Base-by-base conservation (phyloP, 192 early-diverging fungal species). In the Haplosporangium gracile region DNA sequence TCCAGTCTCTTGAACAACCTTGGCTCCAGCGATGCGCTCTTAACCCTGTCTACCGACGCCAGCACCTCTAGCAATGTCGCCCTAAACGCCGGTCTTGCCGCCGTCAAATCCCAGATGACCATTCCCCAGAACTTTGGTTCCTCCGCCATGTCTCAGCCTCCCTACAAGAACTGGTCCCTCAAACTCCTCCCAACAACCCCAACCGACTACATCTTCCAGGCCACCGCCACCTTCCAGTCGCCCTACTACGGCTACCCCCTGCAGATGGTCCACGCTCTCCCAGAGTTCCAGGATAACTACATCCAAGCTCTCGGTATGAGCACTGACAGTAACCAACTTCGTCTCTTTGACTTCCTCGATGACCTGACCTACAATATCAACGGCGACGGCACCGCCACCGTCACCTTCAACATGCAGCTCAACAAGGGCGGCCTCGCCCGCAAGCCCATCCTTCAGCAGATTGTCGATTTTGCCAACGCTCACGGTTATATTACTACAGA, bases 201-300 rank as follows among this genome's bases (percentile, higher is more conserved):
- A 34, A 60, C 39, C 16, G 74, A 75, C 43, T 75, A 53, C 5
- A 42, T 75, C 53, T 32, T 75, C 74, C 32, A 75, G 49, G 53
- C 36, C 34, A 57, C 74, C 16, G 74, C 74, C 8, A 75, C 74
- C 13, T 75, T 75, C 74, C 74, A 75, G 36, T 55, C 74, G 29
- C 74, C 74, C 32, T 75, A 75, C 74, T 75, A 75, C 15, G 74
- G 74, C 0, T 57, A 53, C 53, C 53, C 74, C 34, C 20, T 75
- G 29, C 49, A 75, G 22, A 57, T 75, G 49, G 49, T 75, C 11
- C 32, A 24, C 16, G 42, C 45, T 34, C n/a, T 34, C 29, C 32
- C 29, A 6, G 20, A 34, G 4, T 32, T 22, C 51, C 34, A 47
- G 15, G 26, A 75, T 2, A 47, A 42, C 49, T 57, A 13, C 20